Base-by-base conservation (phyloP, 257 asterid species). In the Solanum ahanhuiri region DNA sequence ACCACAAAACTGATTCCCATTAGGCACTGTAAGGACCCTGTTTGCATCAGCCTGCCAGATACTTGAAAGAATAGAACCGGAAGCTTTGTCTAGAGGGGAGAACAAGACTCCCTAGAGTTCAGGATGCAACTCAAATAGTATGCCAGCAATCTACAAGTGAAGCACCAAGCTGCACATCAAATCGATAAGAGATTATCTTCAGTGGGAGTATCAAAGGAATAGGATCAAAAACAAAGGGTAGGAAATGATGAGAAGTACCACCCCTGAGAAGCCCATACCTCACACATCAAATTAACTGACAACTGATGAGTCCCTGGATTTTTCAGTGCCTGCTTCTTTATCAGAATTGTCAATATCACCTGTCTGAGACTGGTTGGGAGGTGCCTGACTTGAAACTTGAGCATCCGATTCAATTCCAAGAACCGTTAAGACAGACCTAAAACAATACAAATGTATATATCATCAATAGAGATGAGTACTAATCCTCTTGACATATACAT, bases 381-480 rank as follows among this genome's bases (percentile, higher is more conserved):
- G 89, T 28, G 79, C 77, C 37, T 57, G 83, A 54, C 83, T 83
- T n/a, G 86, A 28, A 73, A 81, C 82, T 43, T 87, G 31, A 34
- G 28, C 23, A 12, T 87, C 90, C 14, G 94, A 87, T 63, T 85
- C 97, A 87, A 95, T 48, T 79, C 98, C 98, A 85, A 97, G 96
- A 90, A 93, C 98, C 83, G 86, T 92, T 82, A 94, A 87, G 4
- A 93, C 91, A 54, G 99, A 92, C 92, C 99, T 96, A 89, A 85
- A 87, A 66, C 57, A 81, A 79, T 18, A 83, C 30, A 86, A 54
- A 67, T 39, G 54, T 48, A 86, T 43, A 86, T 10, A 72, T 87
- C 30, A 41, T 18, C 33, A 45, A 88, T 41, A 77, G 85, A 79
- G 30, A 85, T 57, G 73, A 22, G 23, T 71, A 83, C 14, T 85